Percentiles rank a stretch among this genome's conserved stretches.
These are phyloP conservation scores for Ustulina deusta DNA, from an alignment of 2,329 filamentous ascomycete genomes.

Conservation along the genomic window DNA sequence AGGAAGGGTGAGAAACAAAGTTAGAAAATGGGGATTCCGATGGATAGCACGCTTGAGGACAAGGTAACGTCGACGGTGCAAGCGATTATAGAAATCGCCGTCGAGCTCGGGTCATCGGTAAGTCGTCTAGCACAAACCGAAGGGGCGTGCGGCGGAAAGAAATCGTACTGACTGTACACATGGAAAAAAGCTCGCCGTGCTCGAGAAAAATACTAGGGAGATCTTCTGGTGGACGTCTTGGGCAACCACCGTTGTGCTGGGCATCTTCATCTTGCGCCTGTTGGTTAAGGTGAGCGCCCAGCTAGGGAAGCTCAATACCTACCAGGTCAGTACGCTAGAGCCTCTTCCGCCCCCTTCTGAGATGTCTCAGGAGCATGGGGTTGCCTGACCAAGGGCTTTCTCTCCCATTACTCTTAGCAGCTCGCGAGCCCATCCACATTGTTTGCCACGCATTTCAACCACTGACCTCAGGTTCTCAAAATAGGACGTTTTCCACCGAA, in stretches of 20 bases:
- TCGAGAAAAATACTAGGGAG: slow-evolving; percentile 40
- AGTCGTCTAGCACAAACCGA: neutral
- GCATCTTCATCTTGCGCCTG: slow-evolving; percentile 40
- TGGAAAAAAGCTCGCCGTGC: slow-evolving; percentile 34
- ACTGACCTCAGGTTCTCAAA: neutral
- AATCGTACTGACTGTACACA: neutral
- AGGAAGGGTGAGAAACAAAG: neutral
- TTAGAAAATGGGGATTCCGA: neutral
- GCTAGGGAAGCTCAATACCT: slow-evolving; percentile 36
- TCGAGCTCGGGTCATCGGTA: slow-evolving; percentile 17
- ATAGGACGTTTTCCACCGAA: slow-evolving; percentile 35
- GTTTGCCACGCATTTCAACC: neutral
- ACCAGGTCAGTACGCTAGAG: slow-evolving; percentile 32
- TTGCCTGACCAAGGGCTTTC: neutral
- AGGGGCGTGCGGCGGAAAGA: neutral
- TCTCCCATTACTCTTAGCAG: neutral
- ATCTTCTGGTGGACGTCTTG: slow-evolving; percentile 45
- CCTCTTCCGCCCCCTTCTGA: neutral
- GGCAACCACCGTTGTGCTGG: slow-evolving; percentile 34
- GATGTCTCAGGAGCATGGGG: neutral
- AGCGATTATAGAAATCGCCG: slow-evolving; percentile 10
- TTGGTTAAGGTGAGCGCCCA: slow-evolving; percentile 39
- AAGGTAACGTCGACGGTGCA: slow-evolving; percentile 17
- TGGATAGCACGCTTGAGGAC: slow-evolving; percentile 2
- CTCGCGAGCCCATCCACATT: neutral